Evolutionary conservation across 2,329 filamentous ascomycete species (phyloP).

Genomic region (Paraphaeosphaeria sporulosa): DNA sequence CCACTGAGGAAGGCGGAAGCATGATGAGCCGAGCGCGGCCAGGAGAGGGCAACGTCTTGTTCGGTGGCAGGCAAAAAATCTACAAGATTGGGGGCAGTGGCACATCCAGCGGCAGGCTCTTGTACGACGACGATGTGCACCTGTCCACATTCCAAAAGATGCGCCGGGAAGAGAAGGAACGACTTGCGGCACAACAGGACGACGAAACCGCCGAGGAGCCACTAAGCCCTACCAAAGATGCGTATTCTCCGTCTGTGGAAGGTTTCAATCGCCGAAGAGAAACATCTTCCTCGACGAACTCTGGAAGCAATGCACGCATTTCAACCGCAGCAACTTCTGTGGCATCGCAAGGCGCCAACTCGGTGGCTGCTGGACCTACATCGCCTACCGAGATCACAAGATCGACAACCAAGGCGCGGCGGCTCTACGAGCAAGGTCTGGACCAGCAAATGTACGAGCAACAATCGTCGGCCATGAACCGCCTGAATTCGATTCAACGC

Average conservation of each 20-base stretch:
- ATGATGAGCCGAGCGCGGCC: constrained; percentile 87
- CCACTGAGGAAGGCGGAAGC: constrained; percentile 74
- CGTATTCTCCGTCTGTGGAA: constrained; percentile 63
- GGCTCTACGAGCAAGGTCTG: constrained; percentile 84
- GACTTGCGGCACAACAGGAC: constrained; percentile 37
- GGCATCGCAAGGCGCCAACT: constrained; percentile 69
- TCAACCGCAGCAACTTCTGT: constrained; percentile 91
- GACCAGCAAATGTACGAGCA: constrained; percentile 83
- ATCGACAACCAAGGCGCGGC: constrained; percentile 72
- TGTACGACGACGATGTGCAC: constrained; percentile 89
- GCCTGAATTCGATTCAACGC: constrained; percentile 79
- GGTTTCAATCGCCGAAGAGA: constrained; percentile 79
- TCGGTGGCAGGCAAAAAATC: constrained; percentile 94
- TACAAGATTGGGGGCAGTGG: constrained; percentile 74
- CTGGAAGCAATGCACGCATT: constrained; percentile 69
- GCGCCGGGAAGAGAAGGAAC: constrained; percentile 63
- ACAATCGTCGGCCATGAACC: constrained; percentile 76
- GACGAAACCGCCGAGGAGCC: constrained; percentile 54
- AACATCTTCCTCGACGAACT: constrained; percentile 84
- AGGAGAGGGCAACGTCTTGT: constrained; percentile 88
- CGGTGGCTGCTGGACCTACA: constrained; percentile 42
- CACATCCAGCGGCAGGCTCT: constrained; percentile 53
- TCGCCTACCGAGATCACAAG: constrained; percentile 62
- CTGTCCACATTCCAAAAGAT: constrained; percentile 84
- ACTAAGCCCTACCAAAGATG: constrained; percentile 53